phyloP scores from a whole-genome alignment of 352 stramenopile species.

The Phytopythium montanum region DNA sequence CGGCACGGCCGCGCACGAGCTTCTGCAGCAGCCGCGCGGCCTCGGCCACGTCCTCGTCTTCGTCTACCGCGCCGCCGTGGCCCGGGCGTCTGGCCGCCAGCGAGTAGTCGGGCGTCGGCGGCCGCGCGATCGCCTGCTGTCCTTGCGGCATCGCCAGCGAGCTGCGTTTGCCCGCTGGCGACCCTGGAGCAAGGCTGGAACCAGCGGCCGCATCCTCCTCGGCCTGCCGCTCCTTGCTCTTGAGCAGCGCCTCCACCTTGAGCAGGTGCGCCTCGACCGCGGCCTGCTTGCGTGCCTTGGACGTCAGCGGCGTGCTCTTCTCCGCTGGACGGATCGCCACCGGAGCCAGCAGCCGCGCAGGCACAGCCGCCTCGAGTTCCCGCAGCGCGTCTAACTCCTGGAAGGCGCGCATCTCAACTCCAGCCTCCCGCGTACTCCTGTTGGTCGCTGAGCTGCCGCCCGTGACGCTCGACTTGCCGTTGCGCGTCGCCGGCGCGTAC shows the following conservation, averaged over 20 bases:
- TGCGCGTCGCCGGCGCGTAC: slow-evolving; percentile 76
- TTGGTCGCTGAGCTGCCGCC: background rate
- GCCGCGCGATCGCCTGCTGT: slow-evolving; percentile 48
- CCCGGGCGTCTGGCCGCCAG: slow-evolving; percentile 10
- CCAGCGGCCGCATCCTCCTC: background rate
- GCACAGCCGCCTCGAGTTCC: slow-evolving; percentile 63
- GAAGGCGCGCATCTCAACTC: slow-evolving; percentile 52
- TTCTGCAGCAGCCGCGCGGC: slow-evolving; percentile 86
- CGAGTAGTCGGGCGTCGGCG: slow-evolving; percentile 77
- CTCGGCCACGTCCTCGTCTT: slow-evolving; percentile 51
- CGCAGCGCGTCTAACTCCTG: slow-evolving; percentile 47
- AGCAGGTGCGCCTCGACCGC: slow-evolving; percentile 77
- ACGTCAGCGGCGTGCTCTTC: slow-evolving; percentile 45
- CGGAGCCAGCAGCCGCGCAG: slow-evolving; percentile 43
- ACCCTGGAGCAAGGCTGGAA: background rate
- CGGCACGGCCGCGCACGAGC: slow-evolving; percentile 83
- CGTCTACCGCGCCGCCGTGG: slow-evolving; percentile 13
- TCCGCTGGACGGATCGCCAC: slow-evolving; percentile 39
- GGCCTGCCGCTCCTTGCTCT: slow-evolving; percentile 45
- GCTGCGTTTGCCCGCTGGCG: slow-evolving; percentile 5
- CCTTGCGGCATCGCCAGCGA: slow-evolving; percentile 21
- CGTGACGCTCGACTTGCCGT: slow-evolving; percentile 39
- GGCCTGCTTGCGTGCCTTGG: slow-evolving; percentile 75
- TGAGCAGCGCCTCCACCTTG: slow-evolving; percentile 87
- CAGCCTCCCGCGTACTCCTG: slow-evolving; percentile 37